Base-by-base conservation (phyloP, 768 basidiomycete genomes). In the Strobilomyces dryophilus region DNA sequence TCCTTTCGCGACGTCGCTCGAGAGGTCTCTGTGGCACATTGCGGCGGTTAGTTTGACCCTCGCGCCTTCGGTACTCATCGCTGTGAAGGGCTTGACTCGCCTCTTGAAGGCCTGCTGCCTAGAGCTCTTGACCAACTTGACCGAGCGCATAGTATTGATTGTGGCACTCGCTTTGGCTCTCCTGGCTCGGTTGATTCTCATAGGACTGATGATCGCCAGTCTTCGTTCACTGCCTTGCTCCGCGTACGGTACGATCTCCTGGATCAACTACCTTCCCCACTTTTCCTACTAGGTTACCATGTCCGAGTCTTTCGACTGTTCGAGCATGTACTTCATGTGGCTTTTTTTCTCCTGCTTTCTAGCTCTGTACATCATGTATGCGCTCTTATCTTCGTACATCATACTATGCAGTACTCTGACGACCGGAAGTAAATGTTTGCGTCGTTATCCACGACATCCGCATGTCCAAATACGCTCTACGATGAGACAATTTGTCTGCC, bases 241-340 rank as follows among this genome's bases (percentile, higher is more conserved):
- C 2, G 45, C 51, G 21, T 47, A 47, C 27, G 37, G 37, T 8
- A 24, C n/a, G 6, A 20, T 55, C 3, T 5, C 45, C 21, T 55
- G 54, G 54, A 32, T 20, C 1, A 0, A n/a, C 9, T 47, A 47
- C 26, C 37, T 55, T 7, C 54, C 54, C 15, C 54, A 54, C 34
- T 21, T 52, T 18, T 24, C 24, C 24, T 20, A 39, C 15, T 51
- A 54, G 35, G 39, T 20, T 12, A 21, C 21, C 17, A 8, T 47
- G 46, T 37, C n/a, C n/a, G n/a, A n/a, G n/a, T n/a, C 36, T 2
- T 17, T 17, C 24, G 1, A 31, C 18, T 8, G 39, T 39, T 39
- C 39, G 18, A 9, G 39, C 9, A 9, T 39, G 39, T 20, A 11
- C 29, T 29, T 6, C 9, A n/a, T 20, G 12, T 39, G n/a, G 18